Evolutionary conservation across 2,329 filamentous ascomycete genomes (phyloP), one percentile per base, ranked within the genome.

Genomic region (Beauveria sp.): DNA sequence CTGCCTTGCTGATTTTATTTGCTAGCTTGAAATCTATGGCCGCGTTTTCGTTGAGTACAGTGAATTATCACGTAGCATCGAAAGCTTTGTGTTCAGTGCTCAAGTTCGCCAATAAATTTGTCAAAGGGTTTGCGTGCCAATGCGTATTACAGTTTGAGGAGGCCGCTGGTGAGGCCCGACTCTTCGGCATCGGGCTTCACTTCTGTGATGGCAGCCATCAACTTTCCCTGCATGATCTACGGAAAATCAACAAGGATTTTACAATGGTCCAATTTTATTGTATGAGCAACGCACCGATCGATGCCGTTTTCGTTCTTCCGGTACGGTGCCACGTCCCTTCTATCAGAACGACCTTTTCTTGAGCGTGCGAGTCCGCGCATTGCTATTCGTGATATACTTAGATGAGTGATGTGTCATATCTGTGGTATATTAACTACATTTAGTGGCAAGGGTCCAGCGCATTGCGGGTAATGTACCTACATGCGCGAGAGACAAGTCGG

Each of bases 151-250:
- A 52, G 49, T 18, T 38, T 20, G 8, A 18, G 30, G 34, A 52
- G n/a, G 49, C 28, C 16, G 49, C 30, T 38, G 7, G 30, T 22
- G 9, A 52, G 28, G 34, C 34, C 34, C 34, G 34, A 16, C 34
- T 38, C 34, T 38, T 38, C 34, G 34, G 14, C 34, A 10, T 14
- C 34, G 5, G 20, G 42, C 20, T 24, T 50, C 26, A 34, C n/a
- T 50, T 81, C 79, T 78, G 81, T 81, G 10, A 14, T 20, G 28
- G 49, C 49, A 10, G 18, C 49, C 18, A 53, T n/a, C 28, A 53
- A 14, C 2, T 53, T 53, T 20, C 30, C 30, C n/a, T 40, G 22
- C n/a, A 53, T n/a, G 6, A 34, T 53, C 30, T 53, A n/a, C n/a
- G 42, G n/a, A n/a, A 53, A 34, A 5, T 40, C 50, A 7, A 22